phyloP scores from a whole-genome alignment of 768 basidiomycete genomes.

The Rhodocollybia butyracea region DNA sequence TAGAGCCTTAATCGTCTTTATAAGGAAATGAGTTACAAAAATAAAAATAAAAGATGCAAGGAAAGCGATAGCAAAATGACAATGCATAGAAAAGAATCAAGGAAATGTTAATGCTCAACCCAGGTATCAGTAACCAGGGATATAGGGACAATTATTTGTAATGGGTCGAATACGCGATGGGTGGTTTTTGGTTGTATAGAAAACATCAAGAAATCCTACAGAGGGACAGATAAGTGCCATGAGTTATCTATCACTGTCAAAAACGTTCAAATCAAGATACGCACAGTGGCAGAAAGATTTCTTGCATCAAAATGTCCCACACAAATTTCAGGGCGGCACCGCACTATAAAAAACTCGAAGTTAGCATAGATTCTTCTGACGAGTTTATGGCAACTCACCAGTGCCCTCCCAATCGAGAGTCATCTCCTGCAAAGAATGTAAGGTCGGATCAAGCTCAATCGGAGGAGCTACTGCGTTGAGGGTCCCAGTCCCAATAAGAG shows the following conservation, averaged over 20 bases:
- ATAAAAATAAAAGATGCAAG: too few relatives aligned
- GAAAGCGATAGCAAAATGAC: too few relatives aligned
- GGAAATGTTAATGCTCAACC: neutral
- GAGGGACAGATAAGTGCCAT: neutral
- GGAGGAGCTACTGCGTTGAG: neutral
- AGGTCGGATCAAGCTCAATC: neutral
- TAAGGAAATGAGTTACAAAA: too few relatives aligned
- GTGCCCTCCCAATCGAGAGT: conserved; percentile 7
- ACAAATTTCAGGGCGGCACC: neutral
- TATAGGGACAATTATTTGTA: conserved; percentile 1
- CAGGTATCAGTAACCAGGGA: conserved; percentile 8
- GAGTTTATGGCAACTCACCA: too few relatives aligned
- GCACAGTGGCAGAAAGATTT: neutral
- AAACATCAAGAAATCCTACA: conserved; percentile 4
- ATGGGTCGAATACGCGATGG: neutral
- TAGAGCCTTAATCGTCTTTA: too few relatives aligned
- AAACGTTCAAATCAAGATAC: neutral
- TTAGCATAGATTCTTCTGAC: too few relatives aligned
- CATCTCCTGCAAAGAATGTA: neutral
- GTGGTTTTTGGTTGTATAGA: neutral
- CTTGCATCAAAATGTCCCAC: conserved; percentile 7
- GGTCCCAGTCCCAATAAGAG: neutral
- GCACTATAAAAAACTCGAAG: too few relatives aligned
- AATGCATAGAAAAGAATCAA: too few relatives aligned
- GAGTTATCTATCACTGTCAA: neutral